phyloP scores from a whole-genome alignment of 2,329 filamentous ascomycete genomes.

The Chaetomiaceae sp. region DNA sequence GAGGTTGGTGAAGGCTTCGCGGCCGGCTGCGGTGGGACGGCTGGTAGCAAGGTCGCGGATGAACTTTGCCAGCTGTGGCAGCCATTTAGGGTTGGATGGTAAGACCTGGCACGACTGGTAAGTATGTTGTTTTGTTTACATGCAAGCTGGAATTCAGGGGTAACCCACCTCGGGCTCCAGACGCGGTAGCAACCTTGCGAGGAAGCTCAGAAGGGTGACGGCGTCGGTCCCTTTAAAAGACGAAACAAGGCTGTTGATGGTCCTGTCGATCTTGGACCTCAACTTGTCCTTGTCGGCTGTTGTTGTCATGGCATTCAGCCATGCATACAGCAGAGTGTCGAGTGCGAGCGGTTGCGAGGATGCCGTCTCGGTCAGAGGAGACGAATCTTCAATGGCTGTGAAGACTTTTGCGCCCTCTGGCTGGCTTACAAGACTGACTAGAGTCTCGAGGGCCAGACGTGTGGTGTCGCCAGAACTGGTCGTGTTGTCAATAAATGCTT shows the following conservation, averaged over 20 bases:
- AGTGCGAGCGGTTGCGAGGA: slow-evolving; percentile 49
- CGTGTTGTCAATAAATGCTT: not conserved
- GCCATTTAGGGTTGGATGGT: slow-evolving; percentile 49
- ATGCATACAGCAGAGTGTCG: slow-evolving; percentile 52
- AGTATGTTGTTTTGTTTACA: not conserved
- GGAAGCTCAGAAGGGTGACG: slow-evolving; percentile 53
- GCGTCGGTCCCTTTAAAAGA: slow-evolving; percentile 56
- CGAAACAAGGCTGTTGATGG: slow-evolving; percentile 44
- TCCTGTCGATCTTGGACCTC: slow-evolving; percentile 40
- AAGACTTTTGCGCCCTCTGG: slow-evolving; percentile 47
- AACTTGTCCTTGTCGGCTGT: slow-evolving; percentile 31
- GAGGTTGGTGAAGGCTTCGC: slow-evolving; percentile 56
- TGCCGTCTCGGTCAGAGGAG: slow-evolving; percentile 52
- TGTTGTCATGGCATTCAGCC: slow-evolving; percentile 44
- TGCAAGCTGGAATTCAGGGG: not conserved
- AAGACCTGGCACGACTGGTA: slow-evolving; percentile 38
- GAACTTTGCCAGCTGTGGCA: slow-evolving; percentile 41
- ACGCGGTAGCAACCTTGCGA: slow-evolving; percentile 48
- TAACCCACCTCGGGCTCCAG: slow-evolving; percentile 43
- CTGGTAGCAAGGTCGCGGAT: slow-evolving; percentile 51
- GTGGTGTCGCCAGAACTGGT: slow-evolving; percentile 50
- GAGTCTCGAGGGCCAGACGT: slow-evolving; percentile 49
- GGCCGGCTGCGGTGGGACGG: slow-evolving; percentile 49
- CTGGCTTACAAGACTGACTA: slow-evolving; percentile 51
- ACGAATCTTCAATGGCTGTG: slow-evolving; percentile 46